phyloP scores from a whole-genome alignment of 148 eudicot species.

The Vaccinium darrowii region DNA sequence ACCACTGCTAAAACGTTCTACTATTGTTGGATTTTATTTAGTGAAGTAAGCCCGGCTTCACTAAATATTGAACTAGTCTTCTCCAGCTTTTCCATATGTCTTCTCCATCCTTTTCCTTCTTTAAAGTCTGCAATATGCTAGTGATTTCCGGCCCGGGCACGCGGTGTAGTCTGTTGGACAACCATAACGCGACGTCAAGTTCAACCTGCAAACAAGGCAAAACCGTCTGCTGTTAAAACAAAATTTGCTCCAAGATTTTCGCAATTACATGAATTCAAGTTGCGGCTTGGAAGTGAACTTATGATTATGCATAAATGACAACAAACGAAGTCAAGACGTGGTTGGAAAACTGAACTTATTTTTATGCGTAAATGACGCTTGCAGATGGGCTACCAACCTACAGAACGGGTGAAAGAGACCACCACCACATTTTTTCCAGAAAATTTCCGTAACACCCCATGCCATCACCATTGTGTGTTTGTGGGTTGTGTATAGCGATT shows the following conservation, averaged over 20 bases:
- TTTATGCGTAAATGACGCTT: too few relatives aligned
- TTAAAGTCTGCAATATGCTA: neutral
- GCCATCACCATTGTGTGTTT: too few relatives aligned
- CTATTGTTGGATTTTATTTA: neutral
- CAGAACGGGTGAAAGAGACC: too few relatives aligned
- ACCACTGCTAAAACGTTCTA: conserved; percentile 1
- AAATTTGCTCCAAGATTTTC: neutral
- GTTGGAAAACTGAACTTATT: neutral
- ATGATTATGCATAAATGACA: neutral
- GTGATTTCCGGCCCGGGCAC: neutral
- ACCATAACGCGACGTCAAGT: neutral
- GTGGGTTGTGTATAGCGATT: too few relatives aligned
- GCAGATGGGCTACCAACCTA: too few relatives aligned
- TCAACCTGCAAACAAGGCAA: conserved; percentile 15
- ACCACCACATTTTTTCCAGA: too few relatives aligned
- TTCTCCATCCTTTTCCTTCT: neutral
- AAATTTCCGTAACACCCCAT: too few relatives aligned
- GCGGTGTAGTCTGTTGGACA: neutral
- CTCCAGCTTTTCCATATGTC: neutral
- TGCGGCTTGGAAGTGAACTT: neutral
- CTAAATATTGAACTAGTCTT: neutral
- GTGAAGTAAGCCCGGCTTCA: neutral
- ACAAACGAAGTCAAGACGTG: neutral
- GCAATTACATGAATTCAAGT: neutral
- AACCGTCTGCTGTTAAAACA: neutral